These are phyloP conservation scores for Colletotrichum coccodes DNA, from an alignment of 2,329 filamentous ascomycete genomes.

Conservation along the genomic window DNA sequence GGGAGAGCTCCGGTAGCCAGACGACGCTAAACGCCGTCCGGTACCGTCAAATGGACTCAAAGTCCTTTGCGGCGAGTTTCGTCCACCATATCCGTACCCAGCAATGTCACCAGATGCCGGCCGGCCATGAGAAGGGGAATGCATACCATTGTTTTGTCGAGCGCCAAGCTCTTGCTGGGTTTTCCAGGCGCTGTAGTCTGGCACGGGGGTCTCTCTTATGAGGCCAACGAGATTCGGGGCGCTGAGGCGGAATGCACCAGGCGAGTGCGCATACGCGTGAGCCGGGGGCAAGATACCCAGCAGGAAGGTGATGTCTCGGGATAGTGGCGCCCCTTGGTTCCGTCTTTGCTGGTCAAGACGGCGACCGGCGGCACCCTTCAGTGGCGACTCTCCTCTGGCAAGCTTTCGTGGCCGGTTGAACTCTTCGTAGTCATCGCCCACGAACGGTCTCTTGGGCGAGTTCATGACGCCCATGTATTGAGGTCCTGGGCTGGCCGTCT, in stretches of 20 bases:
- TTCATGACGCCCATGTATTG: conserved; percentile 59
- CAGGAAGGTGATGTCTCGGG: conserved; percentile 72
- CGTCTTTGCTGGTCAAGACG: conserved; percentile 82
- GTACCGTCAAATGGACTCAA: conserved; percentile 58
- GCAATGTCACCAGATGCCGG: conserved; percentile 56
- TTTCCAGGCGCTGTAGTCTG: conserved; percentile 68
- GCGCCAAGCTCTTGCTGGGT: conserved; percentile 42
- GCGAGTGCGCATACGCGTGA: conserved; percentile 78
- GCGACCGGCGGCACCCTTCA: conserved; percentile 90
- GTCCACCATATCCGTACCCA: conserved; percentile 34
- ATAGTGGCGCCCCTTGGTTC: conserved; percentile 74
- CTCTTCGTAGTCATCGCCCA: conserved; percentile 77
- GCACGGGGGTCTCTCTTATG: conserved; percentile 74
- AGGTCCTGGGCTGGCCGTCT: conserved; percentile 55
- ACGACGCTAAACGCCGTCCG: conserved; percentile 48
- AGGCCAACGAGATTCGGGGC: conserved; percentile 78
- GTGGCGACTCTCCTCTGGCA: conserved; percentile 86
- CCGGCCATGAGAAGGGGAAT: conserved; percentile 49
- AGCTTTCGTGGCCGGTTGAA: conserved; percentile 84
- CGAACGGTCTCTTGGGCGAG: conserved; percentile 71
- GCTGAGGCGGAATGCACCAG: conserved; percentile 76
- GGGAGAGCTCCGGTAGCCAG: conserved; percentile 62
- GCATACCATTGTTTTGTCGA: conserved; percentile 45
- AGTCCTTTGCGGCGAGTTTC: conserved; percentile 44
- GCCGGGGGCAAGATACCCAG: conserved; percentile 80